Evolutionary conservation across 169 alveolate genomes (phyloP), one percentile per base, ranked within the genome.

Genomic region (Babesia microti): DNA sequence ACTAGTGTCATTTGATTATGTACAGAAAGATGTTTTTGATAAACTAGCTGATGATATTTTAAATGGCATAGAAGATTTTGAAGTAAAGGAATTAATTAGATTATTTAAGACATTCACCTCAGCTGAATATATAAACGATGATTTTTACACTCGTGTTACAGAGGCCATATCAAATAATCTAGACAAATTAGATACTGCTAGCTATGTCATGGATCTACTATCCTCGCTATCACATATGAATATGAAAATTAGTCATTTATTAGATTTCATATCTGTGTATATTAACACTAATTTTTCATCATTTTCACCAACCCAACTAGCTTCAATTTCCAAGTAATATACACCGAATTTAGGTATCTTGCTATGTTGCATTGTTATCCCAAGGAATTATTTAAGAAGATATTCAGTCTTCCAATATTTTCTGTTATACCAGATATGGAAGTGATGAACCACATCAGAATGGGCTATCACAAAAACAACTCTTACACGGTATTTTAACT

Each of bases 361-460:
- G 41, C 70, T 1, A 5, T 57, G 26, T 23, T 47, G 60, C 61
- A 43, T 11, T 23, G 35, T 19, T 57, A 57, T 44, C 45, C 22
- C 17, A 60, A 57, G 7, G 45, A 11, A 9, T 35, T 57, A 17
- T 57, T 19, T 23, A 17, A 19, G 23, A 43, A 49, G 19, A 52
- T 57, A 6, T 48, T 57, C 53, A 43, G 17, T 32, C 12, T 49
- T 24, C 51, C 15, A 17, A 15, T 57, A 11, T 57, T 57, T 21
- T 21, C 30, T 12, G 48, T 46, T 9, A 52, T 53, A 5, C 70
- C 70, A 6, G 18, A 48, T 4, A 54, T 48, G 26, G 33, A 57
- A 22, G 54, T 57, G 15, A 14, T 57, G 42, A 47, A 57, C 28
- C 70, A 57, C 3, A 57, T 57, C 21, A 57, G 37, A 43, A 28